phyloP scores from a whole-genome alignment of 2,329 filamentous ascomycete species.

The Diplodia sapinea region DNA sequence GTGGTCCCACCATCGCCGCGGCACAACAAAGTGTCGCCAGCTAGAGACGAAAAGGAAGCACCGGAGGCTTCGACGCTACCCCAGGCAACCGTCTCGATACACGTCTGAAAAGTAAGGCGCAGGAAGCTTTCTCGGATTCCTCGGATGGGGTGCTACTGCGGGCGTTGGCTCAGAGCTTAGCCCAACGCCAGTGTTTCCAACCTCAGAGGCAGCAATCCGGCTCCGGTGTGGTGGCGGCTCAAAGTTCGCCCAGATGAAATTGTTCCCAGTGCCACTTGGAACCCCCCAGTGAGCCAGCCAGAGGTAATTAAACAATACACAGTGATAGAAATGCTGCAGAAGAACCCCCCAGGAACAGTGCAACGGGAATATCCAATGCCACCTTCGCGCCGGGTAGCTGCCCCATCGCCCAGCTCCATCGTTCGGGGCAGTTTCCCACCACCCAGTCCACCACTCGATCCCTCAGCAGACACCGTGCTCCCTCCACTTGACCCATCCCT shows the following conservation, averaged over 20 bases:
- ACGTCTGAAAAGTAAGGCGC: not conserved
- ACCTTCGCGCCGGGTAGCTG: not conserved
- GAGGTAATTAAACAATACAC: too few species aligned
- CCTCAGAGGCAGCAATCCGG: too few species aligned
- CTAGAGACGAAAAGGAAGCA: not conserved
- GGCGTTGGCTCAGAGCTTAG: not conserved
- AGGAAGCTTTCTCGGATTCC: not conserved
- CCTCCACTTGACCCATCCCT: too few species aligned
- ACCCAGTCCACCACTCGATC: too few species aligned
- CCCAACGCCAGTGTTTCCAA: too few species aligned
- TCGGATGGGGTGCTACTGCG: too few species aligned
- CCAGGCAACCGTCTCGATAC: not conserved
- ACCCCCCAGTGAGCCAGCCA: too few species aligned
- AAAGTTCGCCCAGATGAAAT: too few species aligned
- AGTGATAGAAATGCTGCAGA: not conserved
- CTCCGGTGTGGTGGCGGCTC: too few species aligned
- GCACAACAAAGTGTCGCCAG: not conserved
- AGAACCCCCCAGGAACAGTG: not conserved
- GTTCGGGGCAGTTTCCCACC: not conserved
- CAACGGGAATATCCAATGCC: not conserved
- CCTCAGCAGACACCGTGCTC: too few species aligned
- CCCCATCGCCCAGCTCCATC: not conserved
- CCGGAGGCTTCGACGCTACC: too few species aligned
- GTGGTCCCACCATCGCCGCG: not conserved
- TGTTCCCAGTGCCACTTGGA: too few species aligned